These are phyloP conservation scores for Xylaria telfairii DNA, from an alignment of 495 filamentous ascomycete genomes.

Conservation along the genomic window DNA sequence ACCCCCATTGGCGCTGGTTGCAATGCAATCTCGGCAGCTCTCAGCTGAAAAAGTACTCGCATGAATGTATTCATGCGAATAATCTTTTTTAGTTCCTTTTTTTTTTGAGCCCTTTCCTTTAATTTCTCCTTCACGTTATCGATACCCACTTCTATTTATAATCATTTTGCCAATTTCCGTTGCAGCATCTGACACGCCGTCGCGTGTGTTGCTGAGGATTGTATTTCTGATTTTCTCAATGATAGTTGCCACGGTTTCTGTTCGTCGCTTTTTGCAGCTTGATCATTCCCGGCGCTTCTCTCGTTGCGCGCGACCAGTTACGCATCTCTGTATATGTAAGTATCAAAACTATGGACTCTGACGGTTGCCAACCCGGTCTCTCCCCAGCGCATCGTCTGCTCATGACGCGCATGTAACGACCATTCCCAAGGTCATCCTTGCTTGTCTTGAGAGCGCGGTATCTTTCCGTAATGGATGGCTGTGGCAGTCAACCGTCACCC, in stretches of 20 bases:
- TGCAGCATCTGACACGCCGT: neutral
- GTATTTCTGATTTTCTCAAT: conserved; percentile 17
- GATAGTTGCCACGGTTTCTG: conserved; percentile 4
- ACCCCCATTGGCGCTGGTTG: conserved; percentile 15
- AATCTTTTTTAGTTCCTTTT: conserved; percentile 19
- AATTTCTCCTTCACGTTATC: conserved; percentile 17
- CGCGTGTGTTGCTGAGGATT: conserved; percentile 1
- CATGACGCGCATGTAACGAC: conserved; percentile 8
- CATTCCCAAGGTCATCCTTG: conserved; percentile 25
- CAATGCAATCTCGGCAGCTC: conserved; percentile 24
- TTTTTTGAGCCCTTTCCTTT: conserved; percentile 10
- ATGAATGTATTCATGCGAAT: conserved; percentile 27
- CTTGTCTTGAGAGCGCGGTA: conserved; percentile 6
- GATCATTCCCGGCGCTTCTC: neutral
- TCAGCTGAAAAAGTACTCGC: conserved; percentile 26
- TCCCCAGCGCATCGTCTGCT: neutral
- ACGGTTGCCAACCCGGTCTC: neutral
- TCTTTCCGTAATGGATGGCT: neutral
- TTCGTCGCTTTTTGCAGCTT: conserved; percentile 14
- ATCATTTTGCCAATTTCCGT: conserved; percentile 14
- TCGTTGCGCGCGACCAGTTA: conserved; percentile 2
- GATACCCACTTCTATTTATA: conserved; percentile 30
- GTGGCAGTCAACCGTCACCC: conserved; percentile 11
- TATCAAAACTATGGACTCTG: neutral
- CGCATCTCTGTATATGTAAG: neutral